Conservation (phyloP, 768 basidiomycete species). For the Pisolithus albus region DNA sequence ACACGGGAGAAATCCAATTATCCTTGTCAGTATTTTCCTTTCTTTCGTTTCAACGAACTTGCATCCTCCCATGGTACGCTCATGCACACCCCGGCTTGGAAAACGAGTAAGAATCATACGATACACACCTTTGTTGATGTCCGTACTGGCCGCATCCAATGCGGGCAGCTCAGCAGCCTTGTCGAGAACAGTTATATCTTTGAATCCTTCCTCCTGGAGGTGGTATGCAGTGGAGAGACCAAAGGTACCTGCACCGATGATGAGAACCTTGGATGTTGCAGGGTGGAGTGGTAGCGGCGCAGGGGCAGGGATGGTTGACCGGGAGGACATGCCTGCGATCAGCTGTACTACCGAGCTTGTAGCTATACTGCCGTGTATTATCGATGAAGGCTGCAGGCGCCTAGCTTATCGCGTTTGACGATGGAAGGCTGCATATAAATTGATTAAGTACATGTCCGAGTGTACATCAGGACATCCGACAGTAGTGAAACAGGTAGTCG, state of each 20-base stretch:
- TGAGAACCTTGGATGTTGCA: constrained; percentile 31
- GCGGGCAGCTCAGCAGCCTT: constrained; percentile 65
- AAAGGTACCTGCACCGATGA: constrained; percentile 81
- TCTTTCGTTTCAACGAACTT: too few relatives aligned
- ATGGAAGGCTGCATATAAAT: too few relatives aligned
- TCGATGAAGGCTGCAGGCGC: too few relatives aligned
- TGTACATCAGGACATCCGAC: too few relatives aligned
- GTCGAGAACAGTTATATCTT: constrained; percentile 69
- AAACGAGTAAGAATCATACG: background rate
- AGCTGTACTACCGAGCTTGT: too few relatives aligned
- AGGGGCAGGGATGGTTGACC: background rate
- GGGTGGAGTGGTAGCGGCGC: background rate
- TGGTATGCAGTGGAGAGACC: constrained; percentile 83
- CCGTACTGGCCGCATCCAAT: constrained; percentile 69
- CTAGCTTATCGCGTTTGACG: too few relatives aligned
- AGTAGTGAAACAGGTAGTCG: too few relatives aligned
- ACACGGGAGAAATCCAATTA: background rate
- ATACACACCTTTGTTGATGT: constrained; percentile 35
- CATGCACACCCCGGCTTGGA: background rate
- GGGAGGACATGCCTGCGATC: background rate
- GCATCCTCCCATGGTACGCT: background rate
- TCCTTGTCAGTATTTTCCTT: too few relatives aligned
- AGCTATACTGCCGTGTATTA: too few relatives aligned
- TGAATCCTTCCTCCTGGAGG: constrained; percentile 64
- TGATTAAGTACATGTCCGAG: too few relatives aligned